Evolutionary conservation across 2,329 filamentous ascomycete species (phyloP), one percentile per base, ranked within the genome.

Genomic region (Pestalotiopsis sp.): DNA sequence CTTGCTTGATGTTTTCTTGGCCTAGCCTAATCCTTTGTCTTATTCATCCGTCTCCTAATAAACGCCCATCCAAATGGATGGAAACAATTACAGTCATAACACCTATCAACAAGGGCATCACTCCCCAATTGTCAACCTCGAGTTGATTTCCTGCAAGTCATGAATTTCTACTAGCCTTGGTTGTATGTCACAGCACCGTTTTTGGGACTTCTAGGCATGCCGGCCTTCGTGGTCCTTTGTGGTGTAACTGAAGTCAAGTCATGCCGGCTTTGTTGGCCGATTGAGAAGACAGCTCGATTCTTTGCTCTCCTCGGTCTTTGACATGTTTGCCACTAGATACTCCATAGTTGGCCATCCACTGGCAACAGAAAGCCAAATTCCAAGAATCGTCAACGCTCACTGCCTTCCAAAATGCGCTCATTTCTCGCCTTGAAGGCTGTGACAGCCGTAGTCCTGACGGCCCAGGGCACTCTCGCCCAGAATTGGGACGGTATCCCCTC

Each of bases 401-500:
- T 55, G 9, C 14, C 14, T 4, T 5, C 4, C 3, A 17, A 17
- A 5, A 65, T 65, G 40, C 40, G 62, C 24, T 65, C 62, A 20
- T 38, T 65, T 3, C 11, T 57, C 10, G n/a, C 26, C 7, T 9
- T 35, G 9, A 55, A n/a, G 11, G 38, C 39, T 38, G 20, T 17
- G 9, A 24, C 39, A 14, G 40, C 40, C 38, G 17, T 52, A 13
- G 7, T 26, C 13, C 44, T 65, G 14, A 11, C 10, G 56, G 48
- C 22, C 3, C n/a, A 22, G 20, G 24, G 44, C 22, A 39, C n/a
- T 3, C n/a, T 48, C n/a, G 44, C 62, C 22, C 40, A 35, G 13
- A 65, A n/a, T 5, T 68, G 66, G 60, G 26, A 64, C 2, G 67
- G 67, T 26, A 9, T 13, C 11, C 67, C 67, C 13, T 26, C 64